Evolutionary conservation across 805 yeast genomes (phyloP), one percentile per base, ranked within the genome.

Genomic region (Pichia cabralensis): DNA sequence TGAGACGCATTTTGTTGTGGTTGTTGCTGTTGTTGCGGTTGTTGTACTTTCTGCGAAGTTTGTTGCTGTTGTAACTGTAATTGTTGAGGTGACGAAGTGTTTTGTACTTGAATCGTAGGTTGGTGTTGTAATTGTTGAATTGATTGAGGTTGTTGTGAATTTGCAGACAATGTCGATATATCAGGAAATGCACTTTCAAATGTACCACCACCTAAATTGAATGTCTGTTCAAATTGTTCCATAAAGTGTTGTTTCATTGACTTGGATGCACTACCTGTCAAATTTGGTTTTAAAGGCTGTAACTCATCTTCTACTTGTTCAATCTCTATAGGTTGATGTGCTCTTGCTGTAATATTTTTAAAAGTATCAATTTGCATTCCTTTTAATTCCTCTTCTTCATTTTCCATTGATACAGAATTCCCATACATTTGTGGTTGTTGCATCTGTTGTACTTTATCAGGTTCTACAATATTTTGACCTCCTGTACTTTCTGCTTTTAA

Each of bases 371-470:
- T 30, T 22, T 42, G 33, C 22, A 38, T 28, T 22, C 39, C 44
- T 41, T 71, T 72, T 22, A 80, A 61, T 29, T 76, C 80, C 45
- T 78, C 80, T 43, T 72, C 77, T 40, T 81, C 94, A 42, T 78
- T 80, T 28, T 71, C 76, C 22, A 29, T 9, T 11, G 36, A 31
- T 19, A 26, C 25, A 8, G 55, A 55, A 28, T 53, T 55, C 13
- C 39, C 47, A 26, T 20, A 29, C 30, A 27, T 23, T 16, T 28
- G 22, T 9, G 8, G n/a, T 8, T 15, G 35, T 22, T 27, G 30
- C 18, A 18, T 31, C 3, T 16, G 30, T 24, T n/a, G 16, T 24
- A 4, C 16, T 1, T 15, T 3, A n/a, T 4, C 8, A 8, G n/a
- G 16, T n/a, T n/a, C n/a, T n/a, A n/a, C n/a, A n/a, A n/a, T n/a